Conservation (phyloP, 2,329 filamentous ascomycete species). For the Epichloe baconii region DNA sequence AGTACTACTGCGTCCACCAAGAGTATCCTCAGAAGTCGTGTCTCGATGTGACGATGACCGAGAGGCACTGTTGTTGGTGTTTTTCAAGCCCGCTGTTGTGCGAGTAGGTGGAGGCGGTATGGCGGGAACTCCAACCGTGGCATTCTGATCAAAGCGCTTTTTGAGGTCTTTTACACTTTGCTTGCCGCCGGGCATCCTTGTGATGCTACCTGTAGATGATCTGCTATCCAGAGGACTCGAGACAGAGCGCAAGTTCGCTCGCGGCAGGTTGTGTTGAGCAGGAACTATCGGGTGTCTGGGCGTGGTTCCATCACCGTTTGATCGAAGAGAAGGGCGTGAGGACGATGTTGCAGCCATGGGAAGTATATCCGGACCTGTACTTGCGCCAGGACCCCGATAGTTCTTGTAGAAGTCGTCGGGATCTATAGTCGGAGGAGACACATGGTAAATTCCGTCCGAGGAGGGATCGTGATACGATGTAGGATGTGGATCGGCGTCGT, state of each 20-base stretch:
- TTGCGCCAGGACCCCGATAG: constrained; percentile 28
- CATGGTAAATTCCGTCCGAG: constrained; percentile 19
- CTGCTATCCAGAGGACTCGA: constrained; percentile 42
- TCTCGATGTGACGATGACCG: background rate
- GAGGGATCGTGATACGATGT: constrained; percentile 9
- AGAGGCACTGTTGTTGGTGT: background rate
- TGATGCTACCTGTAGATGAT: constrained; percentile 13
- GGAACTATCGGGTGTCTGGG: constrained; percentile 32
- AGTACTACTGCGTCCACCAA: background rate
- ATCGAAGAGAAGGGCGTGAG: constrained; percentile 29
- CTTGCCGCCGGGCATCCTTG: constrained; percentile 26
- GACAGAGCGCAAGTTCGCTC: constrained; percentile 36
- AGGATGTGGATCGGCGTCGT: background rate
- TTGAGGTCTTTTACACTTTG: constrained; percentile 72
- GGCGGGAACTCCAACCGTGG: constrained; percentile 9
- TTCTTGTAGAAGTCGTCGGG: constrained; percentile 44
- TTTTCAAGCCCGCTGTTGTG: background rate
- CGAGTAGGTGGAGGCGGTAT: constrained; percentile 1
- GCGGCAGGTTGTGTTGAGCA: constrained; percentile 26
- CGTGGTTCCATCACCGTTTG: constrained; percentile 37
- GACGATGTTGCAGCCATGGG: constrained; percentile 25
- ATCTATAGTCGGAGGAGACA: constrained; percentile 29
- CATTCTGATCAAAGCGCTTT: constrained; percentile 60
- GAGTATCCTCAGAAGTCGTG: constrained; percentile 7
- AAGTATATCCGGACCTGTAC: constrained; percentile 20